These are phyloP conservation scores for Saccharomycopsis sp. DNA, from an alignment of 805 yeast species.

Conservation along the genomic window DNA sequence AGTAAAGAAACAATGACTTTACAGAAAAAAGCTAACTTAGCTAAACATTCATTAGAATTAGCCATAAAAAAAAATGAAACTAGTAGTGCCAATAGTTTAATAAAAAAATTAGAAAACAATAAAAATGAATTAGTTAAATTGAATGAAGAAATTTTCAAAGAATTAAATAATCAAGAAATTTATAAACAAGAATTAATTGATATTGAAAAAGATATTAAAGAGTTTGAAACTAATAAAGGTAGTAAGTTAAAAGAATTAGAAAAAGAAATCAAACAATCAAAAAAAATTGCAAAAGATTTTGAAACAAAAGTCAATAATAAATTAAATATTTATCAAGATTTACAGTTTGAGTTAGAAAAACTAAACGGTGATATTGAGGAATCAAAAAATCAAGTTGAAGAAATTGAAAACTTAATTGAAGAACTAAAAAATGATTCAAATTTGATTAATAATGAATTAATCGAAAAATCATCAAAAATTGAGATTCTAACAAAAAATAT, in stretches of 20 bases:
- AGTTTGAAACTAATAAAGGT: constrained; percentile 71
- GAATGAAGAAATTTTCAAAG: constrained; percentile 27
- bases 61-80: constrained; percentile 44
- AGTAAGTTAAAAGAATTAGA: constrained; percentile 62
- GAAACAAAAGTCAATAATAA: constrained; percentile 34
- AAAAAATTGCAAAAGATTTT: constrained; percentile 25
- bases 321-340: constrained; percentile 47
- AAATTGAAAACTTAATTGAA: constrained; percentile 25
- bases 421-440: constrained; percentile 26
- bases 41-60: constrained; percentile 47
- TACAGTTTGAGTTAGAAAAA: constrained; percentile 66
- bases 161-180: constrained; percentile 24
- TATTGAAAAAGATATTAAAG: constrained; percentile 70
- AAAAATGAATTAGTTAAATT: constrained; percentile 36
- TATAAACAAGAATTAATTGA: constrained; percentile 35
- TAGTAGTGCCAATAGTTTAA: constrained; percentile 46
- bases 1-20: constrained; percentile 41
- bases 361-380: constrained; percentile 42
- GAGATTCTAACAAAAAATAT: constrained; percentile 25
- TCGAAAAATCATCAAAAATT: constrained; percentile 18
- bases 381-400: constrained; percentile 32
- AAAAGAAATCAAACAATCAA: constrained; percentile 36
- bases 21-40: constrained; percentile 48
- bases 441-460: constrained; percentile 19
- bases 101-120: constrained; percentile 38